Base-by-base conservation (phyloP, 331 rosid genomes). In the Spiraea crenata region DNA sequence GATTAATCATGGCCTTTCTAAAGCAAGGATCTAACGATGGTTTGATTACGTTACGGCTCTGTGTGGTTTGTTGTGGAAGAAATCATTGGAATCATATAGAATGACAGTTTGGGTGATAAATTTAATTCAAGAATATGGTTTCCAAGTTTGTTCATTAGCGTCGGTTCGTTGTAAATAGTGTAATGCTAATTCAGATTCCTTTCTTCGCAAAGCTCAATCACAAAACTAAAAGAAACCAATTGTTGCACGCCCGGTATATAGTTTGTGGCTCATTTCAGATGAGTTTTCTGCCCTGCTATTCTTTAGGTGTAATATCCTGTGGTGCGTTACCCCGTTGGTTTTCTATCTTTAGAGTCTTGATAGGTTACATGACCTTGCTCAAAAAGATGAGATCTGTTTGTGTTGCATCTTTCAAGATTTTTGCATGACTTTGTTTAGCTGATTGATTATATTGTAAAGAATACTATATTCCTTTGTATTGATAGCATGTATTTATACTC, bases 381-480 rank as follows among this genome's bases (percentile, higher is more conserved):
- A 14, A 25, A 8, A 52, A 52, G 6, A 25, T 19, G 17, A 52
- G 6, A 44, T 19, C 35, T 9, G n/a, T 19, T 5, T 61, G 10
- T 17, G 14, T n/a, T 7, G 14, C 37, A 31, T 50, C 56, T 41
- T 63, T 62, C 45, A 38, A 39, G 62, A 60, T 50, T 67, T 20
- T 14, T 65, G 66, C 59, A 31, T 7, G 50, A 16, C 37, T 63
- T 65, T 15, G 62, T 42, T 10, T 20, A 17, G 59, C 6, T 31
- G 5, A 6, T 71, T 61, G 40, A 52, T 67, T 42, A 40, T 19
- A 12, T 62, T 62, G 20, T 38, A 34, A 54, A 13, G 3, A 63
- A 41, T 45, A 42, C 34, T 67, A 20, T 34, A 59, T 57, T 56
- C 66, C 57, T 72, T 65, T 63, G 35, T 63, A 73, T 63, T 82